Percentiles rank a stretch among this genome's conserved stretches.
Evolutionary conservation across 2,329 filamentous ascomycete species (phyloP).

Genomic region (Eutypa lata): DNA sequence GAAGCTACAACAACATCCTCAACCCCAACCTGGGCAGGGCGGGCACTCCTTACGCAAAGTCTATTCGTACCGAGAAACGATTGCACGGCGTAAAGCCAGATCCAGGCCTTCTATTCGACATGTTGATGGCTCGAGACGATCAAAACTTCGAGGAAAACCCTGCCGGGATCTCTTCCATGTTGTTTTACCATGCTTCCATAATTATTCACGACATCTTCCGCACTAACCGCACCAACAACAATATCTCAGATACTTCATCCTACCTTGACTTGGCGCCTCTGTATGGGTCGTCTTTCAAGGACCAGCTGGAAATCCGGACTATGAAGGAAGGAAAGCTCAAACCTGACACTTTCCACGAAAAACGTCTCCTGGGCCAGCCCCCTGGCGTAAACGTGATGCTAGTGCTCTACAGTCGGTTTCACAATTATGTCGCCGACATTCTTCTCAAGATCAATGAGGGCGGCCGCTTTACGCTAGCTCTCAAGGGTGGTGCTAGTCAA

Average conservation of each 20-base stretch:
- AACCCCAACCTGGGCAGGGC: constrained; percentile 63
- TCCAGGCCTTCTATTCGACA: constrained; percentile 65
- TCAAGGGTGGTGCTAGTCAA: constrained; percentile 15
- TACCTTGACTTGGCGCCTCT: constrained; percentile 72
- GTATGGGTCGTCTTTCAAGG: constrained; percentile 64
- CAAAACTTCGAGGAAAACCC: constrained; percentile 59
- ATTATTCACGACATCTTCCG: constrained; percentile 62
- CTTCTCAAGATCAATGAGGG: constrained; percentile 65
- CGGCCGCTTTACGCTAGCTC: constrained; percentile 53
- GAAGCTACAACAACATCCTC: constrained; percentile 53
- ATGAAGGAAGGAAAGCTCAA: constrained; percentile 66
- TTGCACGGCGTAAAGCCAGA: constrained; percentile 62
- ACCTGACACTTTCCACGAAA: constrained; percentile 67
- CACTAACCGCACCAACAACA: constrained; percentile 60
- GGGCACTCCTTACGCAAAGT: constrained; percentile 65
- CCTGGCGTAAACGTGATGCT: constrained; percentile 66
- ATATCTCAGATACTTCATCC: constrained; percentile 65
- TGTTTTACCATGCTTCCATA: constrained; percentile 73
- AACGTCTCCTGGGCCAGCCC: constrained; percentile 62
- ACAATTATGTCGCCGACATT: constrained; percentile 65
- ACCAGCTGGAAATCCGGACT: constrained; percentile 62
- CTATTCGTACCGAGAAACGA: constrained; percentile 55
- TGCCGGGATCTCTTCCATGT: constrained; percentile 69
- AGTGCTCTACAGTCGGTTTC: constrained; percentile 67
- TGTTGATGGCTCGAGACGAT: constrained; percentile 57